Conservation (phyloP, 345 rosid species). For the Pelargonium nanum region DNA sequence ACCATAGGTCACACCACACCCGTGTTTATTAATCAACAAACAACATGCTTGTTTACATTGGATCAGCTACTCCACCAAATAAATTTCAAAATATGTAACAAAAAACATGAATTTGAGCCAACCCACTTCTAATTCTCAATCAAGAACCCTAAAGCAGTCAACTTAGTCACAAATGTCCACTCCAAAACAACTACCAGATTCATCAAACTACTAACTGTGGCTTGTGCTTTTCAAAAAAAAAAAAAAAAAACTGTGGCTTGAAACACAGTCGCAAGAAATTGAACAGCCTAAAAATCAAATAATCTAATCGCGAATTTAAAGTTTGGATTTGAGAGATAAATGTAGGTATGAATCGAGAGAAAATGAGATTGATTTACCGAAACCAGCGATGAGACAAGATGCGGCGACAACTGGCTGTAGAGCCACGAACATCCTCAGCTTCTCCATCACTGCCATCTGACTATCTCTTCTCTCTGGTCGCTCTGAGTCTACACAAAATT, state of each 20-base stretch:
- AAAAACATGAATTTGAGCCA: background rate
- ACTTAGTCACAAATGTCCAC: background rate
- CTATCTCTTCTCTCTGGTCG: background rate
- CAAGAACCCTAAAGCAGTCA: background rate
- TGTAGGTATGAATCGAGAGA: background rate
- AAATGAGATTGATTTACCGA: slow-evolving; percentile 33
- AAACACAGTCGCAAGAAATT: too few relatives aligned
- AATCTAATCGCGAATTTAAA: too few relatives aligned
- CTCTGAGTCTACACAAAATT: too few relatives aligned
- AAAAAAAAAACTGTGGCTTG: too few relatives aligned
- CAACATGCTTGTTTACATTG: background rate
- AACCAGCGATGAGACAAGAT: slow-evolving; percentile 74
- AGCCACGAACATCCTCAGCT: slow-evolving; percentile 68
- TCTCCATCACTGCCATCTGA: slow-evolving; percentile 74
- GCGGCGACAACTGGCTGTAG: slow-evolving; percentile 91
- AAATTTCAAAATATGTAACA: too few relatives aligned
- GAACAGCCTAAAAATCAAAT: too few relatives aligned
- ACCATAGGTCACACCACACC: background rate
- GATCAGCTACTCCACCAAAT: background rate
- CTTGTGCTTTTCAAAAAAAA: too few relatives aligned
- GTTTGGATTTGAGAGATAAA: background rate
- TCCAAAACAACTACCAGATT: background rate
- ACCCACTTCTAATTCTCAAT: background rate
- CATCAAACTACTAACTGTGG: too few relatives aligned
- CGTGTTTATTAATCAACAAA: background rate